These are phyloP conservation scores for Fonsecaea erecta DNA, from an alignment of 2,329 filamentous ascomycete genomes.

Conservation along the genomic window DNA sequence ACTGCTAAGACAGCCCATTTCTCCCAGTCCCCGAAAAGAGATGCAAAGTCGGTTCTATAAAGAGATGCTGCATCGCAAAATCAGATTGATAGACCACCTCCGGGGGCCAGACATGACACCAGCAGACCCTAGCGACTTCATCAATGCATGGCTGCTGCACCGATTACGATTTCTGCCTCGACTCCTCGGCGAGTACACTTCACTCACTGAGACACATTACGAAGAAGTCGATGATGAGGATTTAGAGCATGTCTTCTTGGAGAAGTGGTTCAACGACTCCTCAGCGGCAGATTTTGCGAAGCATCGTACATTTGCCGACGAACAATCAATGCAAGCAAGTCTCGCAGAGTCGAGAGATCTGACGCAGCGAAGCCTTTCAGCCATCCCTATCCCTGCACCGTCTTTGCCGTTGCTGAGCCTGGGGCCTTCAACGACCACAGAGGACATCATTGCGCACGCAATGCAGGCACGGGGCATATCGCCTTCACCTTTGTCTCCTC, in stretches of 20 bases:
- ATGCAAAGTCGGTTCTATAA: not conserved
- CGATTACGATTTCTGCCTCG: conserved; percentile 1
- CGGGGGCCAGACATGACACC: not conserved
- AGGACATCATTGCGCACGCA: conserved; percentile 18
- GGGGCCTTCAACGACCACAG: conserved; percentile 3
- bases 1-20: not conserved
- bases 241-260: conserved; percentile 3
- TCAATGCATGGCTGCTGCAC: conserved; percentile 19
- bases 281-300: conserved; percentile 9
- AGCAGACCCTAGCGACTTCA: conserved; percentile 7
- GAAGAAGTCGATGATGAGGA: not conserved
- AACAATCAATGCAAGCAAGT: conserved; percentile 5
- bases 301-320: conserved; percentile 9
- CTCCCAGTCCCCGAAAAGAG: no score
- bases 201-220: not conserved
- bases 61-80: not conserved
- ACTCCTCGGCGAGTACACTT: not conserved
- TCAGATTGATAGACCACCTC: conserved; percentile 9
- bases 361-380: not conserved
- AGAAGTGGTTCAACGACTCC: conserved; percentile 11
- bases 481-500: not conserved
- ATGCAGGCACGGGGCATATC: conserved; percentile 2
- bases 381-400: not conserved
- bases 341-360: not conserved
- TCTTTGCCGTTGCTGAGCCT: conserved; percentile 5